A percentile compares a stretch with the other conserved stretches of the same genome.
These are phyloP conservation scores for Fraxinus quadrangulata DNA, from an alignment of 257 asterid species.

Conservation along the genomic window DNA sequence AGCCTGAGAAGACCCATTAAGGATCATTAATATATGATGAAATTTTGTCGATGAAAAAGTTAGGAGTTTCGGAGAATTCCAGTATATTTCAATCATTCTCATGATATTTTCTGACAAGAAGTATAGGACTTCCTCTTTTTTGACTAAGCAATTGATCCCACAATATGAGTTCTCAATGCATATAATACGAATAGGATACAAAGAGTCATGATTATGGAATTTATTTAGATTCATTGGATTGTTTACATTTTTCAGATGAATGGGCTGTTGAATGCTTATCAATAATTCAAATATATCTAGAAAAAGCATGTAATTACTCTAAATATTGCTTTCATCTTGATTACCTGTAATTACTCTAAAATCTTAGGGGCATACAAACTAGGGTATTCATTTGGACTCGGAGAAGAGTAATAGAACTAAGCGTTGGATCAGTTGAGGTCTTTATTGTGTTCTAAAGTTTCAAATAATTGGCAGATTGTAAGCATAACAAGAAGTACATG, in stretches of 20 bases:
- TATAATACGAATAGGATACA: not conserved
- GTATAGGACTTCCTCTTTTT: not conserved
- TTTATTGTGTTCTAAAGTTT: not conserved
- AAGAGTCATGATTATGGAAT: constrained; percentile 4
- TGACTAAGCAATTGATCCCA: not conserved
- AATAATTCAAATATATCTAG: constrained; percentile 12
- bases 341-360: not conserved
- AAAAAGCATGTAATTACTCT: constrained; percentile 8
- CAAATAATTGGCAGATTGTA: not conserved
- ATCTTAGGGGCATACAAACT: constrained; percentile 7
- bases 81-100: not conserved
- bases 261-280: constrained; percentile 14
- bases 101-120: not conserved
- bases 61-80: not conserved
- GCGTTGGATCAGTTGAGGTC: not conserved
- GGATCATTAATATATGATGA: not conserved
- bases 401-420: not conserved
- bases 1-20: no score
- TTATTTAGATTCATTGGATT: constrained; percentile 10
- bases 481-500: not conserved
- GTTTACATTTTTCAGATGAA: constrained; percentile 7
- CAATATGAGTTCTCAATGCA: not conserved
- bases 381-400: constrained; percentile 2
- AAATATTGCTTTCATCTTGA: not conserved
- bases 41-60: not conserved